Evolutionary conservation across 2,329 filamentous ascomycete species (phyloP), one percentile per base, ranked within the genome.

Genomic region (Fusarium bactridioides): DNA sequence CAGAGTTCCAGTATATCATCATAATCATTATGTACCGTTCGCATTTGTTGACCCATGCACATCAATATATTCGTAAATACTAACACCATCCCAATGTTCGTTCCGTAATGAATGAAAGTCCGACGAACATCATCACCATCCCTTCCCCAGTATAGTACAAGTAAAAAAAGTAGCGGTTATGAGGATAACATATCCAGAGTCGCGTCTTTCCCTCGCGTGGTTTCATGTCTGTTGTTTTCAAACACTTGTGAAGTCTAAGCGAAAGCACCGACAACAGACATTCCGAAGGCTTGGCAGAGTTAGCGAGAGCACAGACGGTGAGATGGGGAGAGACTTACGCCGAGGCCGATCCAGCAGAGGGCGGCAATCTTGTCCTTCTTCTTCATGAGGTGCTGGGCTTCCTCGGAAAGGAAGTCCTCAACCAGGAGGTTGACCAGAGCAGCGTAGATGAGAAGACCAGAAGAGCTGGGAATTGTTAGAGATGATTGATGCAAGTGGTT

Each of bases 331-430:
- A 38, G 43, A 73, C 80, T 78, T 78, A 88, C 86, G 82, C 87
- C 87, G 6, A 84, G 75, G 38, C 88, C 80, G 19, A 89, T 84
- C 73, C 78, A 88, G 59, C 74, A 68, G 76, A 91, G 89, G 0
- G 88, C 89, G 5, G 77, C 72, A 35, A 85, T 87, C 81, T 88
- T 89, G 59, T 86, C 83, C 70, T 83, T 87, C 75, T 83, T 85
- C 7, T 80, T 86, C 83, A 91, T 80, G 5, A 83, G 78, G n/a
- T 79, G 78, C 55, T 83, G 80, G 0, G 86, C 85, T 75, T 89
- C 87, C 58, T 89, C 87, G 0, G 88, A 90, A 23, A 92, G 81
- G 80, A 92, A 92, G 76, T 92, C 90, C 74, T 91, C 89, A 9
- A 88, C 89, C 40, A 92, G 80, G 35, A 92, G 80, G 77, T 92